phyloP scores from a whole-genome alignment of 1,284 basidiomycete species.

The Vanrija sp. region DNA sequence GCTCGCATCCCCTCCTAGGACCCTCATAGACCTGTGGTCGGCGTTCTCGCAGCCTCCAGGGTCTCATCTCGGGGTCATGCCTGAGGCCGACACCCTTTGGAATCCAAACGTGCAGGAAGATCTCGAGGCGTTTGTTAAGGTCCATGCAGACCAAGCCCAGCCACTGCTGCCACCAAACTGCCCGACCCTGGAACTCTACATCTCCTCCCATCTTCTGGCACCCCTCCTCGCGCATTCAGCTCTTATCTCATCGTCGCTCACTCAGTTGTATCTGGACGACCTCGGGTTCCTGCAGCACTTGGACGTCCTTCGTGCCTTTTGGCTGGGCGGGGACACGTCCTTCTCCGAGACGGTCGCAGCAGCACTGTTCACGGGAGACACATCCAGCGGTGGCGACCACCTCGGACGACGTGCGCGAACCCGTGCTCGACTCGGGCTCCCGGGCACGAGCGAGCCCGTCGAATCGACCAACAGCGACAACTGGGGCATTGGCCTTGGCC shows the following conservation, averaged over 20 bases:
- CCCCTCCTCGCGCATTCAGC: conserved; percentile 32
- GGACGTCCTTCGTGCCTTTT: conserved; percentile 40
- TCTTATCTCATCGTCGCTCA: conserved; percentile 38
- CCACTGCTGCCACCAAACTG: conserved; percentile 29
- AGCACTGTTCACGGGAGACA: conserved; percentile 40
- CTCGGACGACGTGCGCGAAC: conserved; percentile 16
- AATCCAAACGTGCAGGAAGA: conserved; percentile 24
- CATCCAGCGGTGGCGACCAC: conserved; percentile 29
- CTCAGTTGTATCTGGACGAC: conserved; percentile 42
- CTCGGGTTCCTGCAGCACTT: conserved; percentile 40
- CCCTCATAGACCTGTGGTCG: conserved; percentile 18
- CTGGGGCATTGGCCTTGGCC: conserved; percentile 63
- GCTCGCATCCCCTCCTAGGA: not conserved
- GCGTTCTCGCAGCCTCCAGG: conserved; percentile 28
- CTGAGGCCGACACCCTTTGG: conserved; percentile 21
- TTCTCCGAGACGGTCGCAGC: conserved; percentile 35
- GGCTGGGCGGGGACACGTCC: conserved; percentile 38
- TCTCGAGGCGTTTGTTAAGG: conserved; percentile 28
- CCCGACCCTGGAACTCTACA: conserved; percentile 37
- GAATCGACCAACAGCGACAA: conserved; percentile 13
- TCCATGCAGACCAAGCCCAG: conserved; percentile 18
- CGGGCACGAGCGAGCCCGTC: not conserved
- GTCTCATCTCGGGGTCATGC: conserved; percentile 14
- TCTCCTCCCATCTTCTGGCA: conserved; percentile 32
- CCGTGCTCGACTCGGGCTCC: conserved; percentile 35